phyloP scores from a whole-genome alignment of 345 rosid genomes.

The thale cress (Arabidopsis thaliana) region TAIR10.1 NC_003076.8:1666001-1666500 shows the following conservation, averaged over 20 bases:
- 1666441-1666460: not conserved
- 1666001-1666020: conserved; percentile 90
- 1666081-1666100: conserved; percentile 8
- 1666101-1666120: conserved; percentile 10
- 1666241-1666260: conserved; percentile 57
- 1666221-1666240: conserved; percentile 68
- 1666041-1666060: conserved; percentile 91
- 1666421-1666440: not conserved
- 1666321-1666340: conserved; percentile 43
- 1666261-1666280: conserved; percentile 72
- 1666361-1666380: conserved; percentile 1
- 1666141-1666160: not conserved
- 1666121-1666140: not conserved
- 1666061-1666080: conserved; percentile 66
- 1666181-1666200: conserved; percentile 78
- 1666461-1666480: not conserved
- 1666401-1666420: conserved; percentile 12
- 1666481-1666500: not conserved
- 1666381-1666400: conserved; percentile 13
- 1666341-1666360: conserved; percentile 20
- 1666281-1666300: conserved; percentile 71
- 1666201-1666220: conserved; percentile 69
- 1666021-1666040: conserved; percentile 96
- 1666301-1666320: conserved; percentile 69
- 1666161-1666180: conserved; percentile 76